Percentiles rank a stretch among this genome's conserved stretches.
Evolutionary conservation across 2,329 filamentous ascomycete genomes (phyloP).

Genomic region (Sarocladiaceae sp.): DNA sequence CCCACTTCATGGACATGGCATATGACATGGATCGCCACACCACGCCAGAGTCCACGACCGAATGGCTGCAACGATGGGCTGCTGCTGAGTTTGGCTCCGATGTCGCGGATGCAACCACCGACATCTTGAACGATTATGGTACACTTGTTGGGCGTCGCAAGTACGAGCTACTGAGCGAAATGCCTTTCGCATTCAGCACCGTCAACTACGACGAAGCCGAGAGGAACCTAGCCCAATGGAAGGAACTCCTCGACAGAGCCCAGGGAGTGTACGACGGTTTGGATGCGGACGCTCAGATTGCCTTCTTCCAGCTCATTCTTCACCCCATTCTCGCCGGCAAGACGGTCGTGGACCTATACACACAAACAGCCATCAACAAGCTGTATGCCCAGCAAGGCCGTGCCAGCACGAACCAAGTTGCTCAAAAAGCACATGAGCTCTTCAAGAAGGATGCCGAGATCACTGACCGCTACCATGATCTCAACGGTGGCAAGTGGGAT

Average conservation of each 20-base stretch:
- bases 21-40: slow-evolving; percentile 39
- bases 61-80: slow-evolving; percentile 44
- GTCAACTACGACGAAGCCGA: slow-evolving; percentile 57
- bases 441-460: slow-evolving; percentile 40
- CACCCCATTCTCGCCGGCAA: slow-evolving; percentile 52
- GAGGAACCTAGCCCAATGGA: slow-evolving; percentile 46
- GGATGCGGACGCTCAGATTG: slow-evolving; percentile 31
- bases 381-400: slow-evolving; percentile 42
- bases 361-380: slow-evolving; percentile 32
- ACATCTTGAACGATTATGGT: slow-evolving; percentile 43
- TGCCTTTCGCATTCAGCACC: slow-evolving; percentile 34
- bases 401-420: slow-evolving; percentile 35
- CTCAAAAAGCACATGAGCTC: slow-evolving; percentile 24
- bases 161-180: slow-evolving; percentile 27
- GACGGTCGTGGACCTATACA: slow-evolving; percentile 42
- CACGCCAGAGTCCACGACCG: slow-evolving; percentile 31
- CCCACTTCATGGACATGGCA: slow-evolving; percentile 51
- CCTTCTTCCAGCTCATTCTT: slow-evolving; percentile 54
- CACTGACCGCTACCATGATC: slow-evolving; percentile 36
- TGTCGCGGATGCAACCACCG: slow-evolving; percentile 38
- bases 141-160: slow-evolving; percentile 29
- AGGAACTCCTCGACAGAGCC: slow-evolving; percentile 36
- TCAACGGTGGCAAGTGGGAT: slow-evolving; percentile 34
- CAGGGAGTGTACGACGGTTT: slow-evolving; percentile 40
- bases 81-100: slow-evolving; percentile 41